Evolutionary conservation across 2,329 filamentous ascomycete genomes (phyloP), one percentile per base, ranked within the genome.

Genomic region (Aspergillus sp.): DNA sequence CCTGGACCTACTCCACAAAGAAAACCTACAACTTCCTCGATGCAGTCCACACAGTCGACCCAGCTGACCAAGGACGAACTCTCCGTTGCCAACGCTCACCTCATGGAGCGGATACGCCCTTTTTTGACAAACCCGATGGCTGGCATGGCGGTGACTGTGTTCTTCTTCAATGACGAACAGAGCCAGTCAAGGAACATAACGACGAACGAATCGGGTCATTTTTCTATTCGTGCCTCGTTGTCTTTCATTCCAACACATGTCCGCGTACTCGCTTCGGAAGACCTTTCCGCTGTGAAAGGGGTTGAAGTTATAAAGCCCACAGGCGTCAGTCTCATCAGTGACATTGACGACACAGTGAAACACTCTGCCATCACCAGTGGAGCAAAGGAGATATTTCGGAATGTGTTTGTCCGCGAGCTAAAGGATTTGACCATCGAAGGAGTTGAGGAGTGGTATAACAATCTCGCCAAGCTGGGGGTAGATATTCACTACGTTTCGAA

Each of bases 401-500:
- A 97, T 75, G 95, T 93, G 0, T 99, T 99, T 73, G 89, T 97
- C 57, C 89, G 93, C 9, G 92, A 97, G 49, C 81, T 98, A 1
- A 83, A 80, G 3, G 92, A 94, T 63, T 82, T 98, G 50, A 92
- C 88, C 0, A 88, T 99, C 23, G 89, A 93, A 17, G 95, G 95
- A 2, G 93, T 98, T 22, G 86, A 83, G 61, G 92, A 96, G 64
- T 98, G 95, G 94, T 99, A 98, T 73, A 87, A 83, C 41, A 83
- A 83, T 22, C 84, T 99, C 78, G 85, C 90, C 45, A 83, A 88
- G 22, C 87, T 94, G 80, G 93, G 93, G 19, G 94, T 98, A 25
- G 87, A 89, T 69, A 85, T 99, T 56, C 96, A 99, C 74, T 99
- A 99, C 76, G 96, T 97, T 66, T 99, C 95, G n/a, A 99, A 99